Evolutionary conservation across 2,329 filamentous ascomycete genomes (phyloP).

Genomic region (Sclerotinia glacialis): DNA sequence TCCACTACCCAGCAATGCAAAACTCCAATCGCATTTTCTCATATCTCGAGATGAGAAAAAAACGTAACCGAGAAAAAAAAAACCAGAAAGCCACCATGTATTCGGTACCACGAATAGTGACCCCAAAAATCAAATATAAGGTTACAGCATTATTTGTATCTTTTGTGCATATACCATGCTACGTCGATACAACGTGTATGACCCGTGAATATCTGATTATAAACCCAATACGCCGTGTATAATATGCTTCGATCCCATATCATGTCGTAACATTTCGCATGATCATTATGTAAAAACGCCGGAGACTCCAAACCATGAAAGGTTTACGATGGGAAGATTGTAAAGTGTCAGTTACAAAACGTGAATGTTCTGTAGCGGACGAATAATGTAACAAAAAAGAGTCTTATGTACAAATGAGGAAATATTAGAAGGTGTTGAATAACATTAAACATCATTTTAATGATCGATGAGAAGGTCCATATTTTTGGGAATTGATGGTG

Average conservation of each 20-base stretch:
- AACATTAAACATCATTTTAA: neutral
- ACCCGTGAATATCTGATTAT: constrained; percentile 2
- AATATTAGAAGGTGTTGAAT: neutral
- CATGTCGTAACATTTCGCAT: constrained; percentile 15
- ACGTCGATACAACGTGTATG: neutral
- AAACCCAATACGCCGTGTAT: constrained; percentile 13
- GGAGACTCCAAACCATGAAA: constrained; percentile 5
- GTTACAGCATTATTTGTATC: constrained; percentile 15
- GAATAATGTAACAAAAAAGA: constrained; percentile 9
- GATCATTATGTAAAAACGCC: constrained; percentile 19
- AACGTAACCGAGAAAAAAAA: neutral
- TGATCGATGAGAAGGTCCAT: neutral
- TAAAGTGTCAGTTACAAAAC: neutral
- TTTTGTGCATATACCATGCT: neutral
- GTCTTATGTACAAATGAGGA: constrained; percentile 12
- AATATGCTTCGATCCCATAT: constrained; percentile 11
- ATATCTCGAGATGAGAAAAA: neutral
- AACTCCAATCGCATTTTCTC: neutral
- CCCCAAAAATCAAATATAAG: neutral
- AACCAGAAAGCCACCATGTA: neutral
- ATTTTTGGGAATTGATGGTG: neutral
- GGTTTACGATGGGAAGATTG: neutral
- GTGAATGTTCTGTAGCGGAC: neutral
- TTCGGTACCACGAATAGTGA: neutral
- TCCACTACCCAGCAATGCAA: neutral